phyloP scores from a whole-genome alignment of 2,329 filamentous ascomycete species.

The Cercospora sojina region DNA sequence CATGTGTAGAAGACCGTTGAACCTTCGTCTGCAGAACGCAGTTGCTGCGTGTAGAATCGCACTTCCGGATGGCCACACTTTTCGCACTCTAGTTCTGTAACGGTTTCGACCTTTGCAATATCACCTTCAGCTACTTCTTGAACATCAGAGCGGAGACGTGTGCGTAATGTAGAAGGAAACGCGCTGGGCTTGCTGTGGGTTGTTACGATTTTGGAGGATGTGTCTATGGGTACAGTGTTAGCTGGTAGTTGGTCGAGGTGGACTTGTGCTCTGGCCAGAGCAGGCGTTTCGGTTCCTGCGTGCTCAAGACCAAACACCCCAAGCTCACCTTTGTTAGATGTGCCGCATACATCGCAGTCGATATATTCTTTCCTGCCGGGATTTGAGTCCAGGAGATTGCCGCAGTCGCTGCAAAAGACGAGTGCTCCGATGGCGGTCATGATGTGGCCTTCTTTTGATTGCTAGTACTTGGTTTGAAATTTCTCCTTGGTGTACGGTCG shows the following conservation, averaged over 20 bases:
- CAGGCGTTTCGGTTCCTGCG: neutral
- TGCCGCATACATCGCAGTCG: conserved; percentile 80
- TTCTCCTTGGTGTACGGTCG: neutral
- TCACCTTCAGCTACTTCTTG: conserved; percentile 78
- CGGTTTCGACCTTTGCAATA: conserved; percentile 58
- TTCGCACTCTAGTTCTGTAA: conserved; percentile 68
- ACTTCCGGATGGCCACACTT: conserved; percentile 81
- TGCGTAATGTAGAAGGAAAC: conserved; percentile 84
- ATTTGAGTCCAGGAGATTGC: conserved; percentile 80
- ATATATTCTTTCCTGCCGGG: conserved; percentile 74
- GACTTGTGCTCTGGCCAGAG: neutral
- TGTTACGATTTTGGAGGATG: conserved; percentile 70
- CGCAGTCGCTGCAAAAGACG: conserved; percentile 90
- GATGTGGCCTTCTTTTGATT: conserved; percentile 23
- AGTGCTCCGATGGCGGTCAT: conserved; percentile 92
- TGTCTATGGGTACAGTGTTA: conserved; percentile 54
- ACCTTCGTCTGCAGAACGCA: conserved; percentile 92
- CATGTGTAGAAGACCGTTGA: conserved; percentile 89
- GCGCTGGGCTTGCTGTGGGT: conserved; percentile 85
- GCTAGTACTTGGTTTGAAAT: neutral
- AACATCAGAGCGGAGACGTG: conserved; percentile 75
- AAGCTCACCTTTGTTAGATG: conserved; percentile 72
- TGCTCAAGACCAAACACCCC: neutral
- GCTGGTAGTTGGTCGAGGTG: neutral
- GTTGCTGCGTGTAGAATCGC: conserved; percentile 78